Conservation (phyloP, 441 rosid genomes). For the Dalechampia spathulata region DNA sequence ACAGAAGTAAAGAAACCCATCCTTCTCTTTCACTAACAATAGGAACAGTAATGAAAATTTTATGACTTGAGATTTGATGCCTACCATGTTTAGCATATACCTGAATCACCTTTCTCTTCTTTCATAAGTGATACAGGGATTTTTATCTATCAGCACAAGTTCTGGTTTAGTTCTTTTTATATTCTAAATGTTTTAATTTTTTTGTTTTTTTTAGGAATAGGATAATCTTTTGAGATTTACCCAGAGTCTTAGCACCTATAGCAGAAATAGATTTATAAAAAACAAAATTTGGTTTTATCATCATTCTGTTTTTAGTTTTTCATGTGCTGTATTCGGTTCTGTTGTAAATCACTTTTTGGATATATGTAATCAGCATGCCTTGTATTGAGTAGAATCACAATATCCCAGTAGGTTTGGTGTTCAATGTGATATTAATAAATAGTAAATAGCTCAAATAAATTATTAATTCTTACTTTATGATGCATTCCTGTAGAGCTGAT, state of each 20-base stretch:
- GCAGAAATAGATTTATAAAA: too few species aligned
- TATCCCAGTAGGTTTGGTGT: background rate
- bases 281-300: background rate
- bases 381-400: background rate
- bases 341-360: background rate
- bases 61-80: background rate
- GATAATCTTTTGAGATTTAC: background rate
- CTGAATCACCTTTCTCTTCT: background rate
- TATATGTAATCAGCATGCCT: background rate
- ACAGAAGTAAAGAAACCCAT: slow-evolving; percentile 53
- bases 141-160: background rate
- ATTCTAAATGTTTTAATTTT: background rate
- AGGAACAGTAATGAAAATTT: background rate
- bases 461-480: slow-evolving; percentile 11
- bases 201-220: background rate
- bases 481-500: slow-evolving; percentile 55
- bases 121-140: background rate
- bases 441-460: background rate
- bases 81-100: background rate
- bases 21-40: background rate
- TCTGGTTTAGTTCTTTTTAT: too few species aligned
- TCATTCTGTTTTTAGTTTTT: background rate
- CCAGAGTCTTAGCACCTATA: background rate
- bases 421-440: background rate
- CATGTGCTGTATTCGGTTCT: background rate